Percentiles rank a stretch among this genome's conserved stretches.
phyloP scores from a whole-genome alignment of 2,329 filamentous ascomycete genomes.

The Fusarium nodosum region DNA sequence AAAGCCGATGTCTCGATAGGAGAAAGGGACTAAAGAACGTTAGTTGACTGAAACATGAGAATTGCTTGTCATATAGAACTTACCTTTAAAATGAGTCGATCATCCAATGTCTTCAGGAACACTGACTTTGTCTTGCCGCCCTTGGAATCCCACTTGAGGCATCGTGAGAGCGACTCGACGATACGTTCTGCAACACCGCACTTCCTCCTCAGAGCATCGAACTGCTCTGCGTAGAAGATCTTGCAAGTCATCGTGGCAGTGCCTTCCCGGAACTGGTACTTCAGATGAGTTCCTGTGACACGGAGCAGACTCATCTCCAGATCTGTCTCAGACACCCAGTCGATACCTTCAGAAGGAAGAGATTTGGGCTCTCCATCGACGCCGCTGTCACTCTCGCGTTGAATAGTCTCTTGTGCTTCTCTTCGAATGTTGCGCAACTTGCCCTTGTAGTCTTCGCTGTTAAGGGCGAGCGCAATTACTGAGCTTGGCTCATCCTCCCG shows the following conservation, averaged over 20 bases:
- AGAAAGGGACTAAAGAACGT: slow-evolving; percentile 76
- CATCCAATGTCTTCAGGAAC: slow-evolving; percentile 95
- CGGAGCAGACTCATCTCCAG: slow-evolving; percentile 89
- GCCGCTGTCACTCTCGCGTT: slow-evolving; percentile 54
- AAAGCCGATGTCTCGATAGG: slow-evolving; percentile 94
- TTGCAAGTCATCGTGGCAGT: slow-evolving; percentile 97
- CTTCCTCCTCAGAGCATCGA: slow-evolving; percentile 92
- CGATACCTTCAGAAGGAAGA: slow-evolving; percentile 55
- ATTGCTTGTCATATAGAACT: slow-evolving; percentile 6
- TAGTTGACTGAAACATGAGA: slow-evolving; percentile 16
- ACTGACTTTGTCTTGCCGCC: slow-evolving; percentile 98
- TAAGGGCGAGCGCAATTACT: slow-evolving; percentile 91
- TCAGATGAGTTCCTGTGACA: slow-evolving; percentile 90
- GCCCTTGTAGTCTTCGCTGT: slow-evolving; percentile 85
- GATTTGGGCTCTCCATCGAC: slow-evolving; percentile 51
- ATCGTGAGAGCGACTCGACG: slow-evolving; percentile 93
- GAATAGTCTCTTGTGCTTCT: slow-evolving; percentile 61
- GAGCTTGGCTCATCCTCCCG: slow-evolving; percentile 98
- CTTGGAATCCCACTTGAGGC: slow-evolving; percentile 97
- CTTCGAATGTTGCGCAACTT: slow-evolving; percentile 79
- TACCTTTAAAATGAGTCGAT: slow-evolving; percentile 89
- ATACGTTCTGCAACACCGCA: slow-evolving; percentile 95
- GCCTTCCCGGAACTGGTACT: slow-evolving; percentile 94
- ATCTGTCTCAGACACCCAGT: slow-evolving; percentile 72
- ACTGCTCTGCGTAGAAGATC: slow-evolving; percentile 98